Conservation (phyloP, 1,284 basidiomycete species). For the Irpex lacteus region DNA sequence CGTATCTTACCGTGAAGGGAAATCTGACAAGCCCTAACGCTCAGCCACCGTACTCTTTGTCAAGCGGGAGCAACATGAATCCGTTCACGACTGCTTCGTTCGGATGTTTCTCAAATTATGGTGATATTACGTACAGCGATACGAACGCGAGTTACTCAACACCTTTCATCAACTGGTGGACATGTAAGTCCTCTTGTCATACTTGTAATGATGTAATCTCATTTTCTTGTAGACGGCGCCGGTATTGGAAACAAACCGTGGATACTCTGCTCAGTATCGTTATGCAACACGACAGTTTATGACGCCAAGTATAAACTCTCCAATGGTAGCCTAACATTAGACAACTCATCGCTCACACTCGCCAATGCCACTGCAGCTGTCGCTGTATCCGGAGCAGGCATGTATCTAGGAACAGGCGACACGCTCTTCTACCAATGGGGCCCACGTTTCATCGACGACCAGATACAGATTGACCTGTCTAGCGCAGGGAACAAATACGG, state of each 20-base stretch:
- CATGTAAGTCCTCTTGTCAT: background rate
- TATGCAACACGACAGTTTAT: background rate
- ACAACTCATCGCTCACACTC: background rate
- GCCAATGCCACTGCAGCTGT: background rate
- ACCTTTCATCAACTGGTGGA: constrained; percentile 3
- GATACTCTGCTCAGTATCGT: background rate
- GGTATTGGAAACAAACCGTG: background rate
- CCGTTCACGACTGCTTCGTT: background rate
- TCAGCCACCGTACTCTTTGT: background rate
- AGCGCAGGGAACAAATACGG: background rate
- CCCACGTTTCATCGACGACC: constrained; percentile 1
- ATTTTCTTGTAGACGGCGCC: background rate
- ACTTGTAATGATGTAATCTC: background rate
- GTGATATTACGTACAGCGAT: background rate
- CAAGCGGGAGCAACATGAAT: background rate
- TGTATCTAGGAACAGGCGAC: background rate
- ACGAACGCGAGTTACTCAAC: background rate
- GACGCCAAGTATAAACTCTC: background rate
- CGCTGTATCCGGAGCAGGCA: background rate
- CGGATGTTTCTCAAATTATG: background rate
- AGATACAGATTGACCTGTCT: background rate
- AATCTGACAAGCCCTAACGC: background rate
- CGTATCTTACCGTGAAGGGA: background rate
- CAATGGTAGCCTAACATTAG: background rate
- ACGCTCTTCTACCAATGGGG: background rate